Evolutionary conservation across 768 basidiomycete genomes (phyloP).

Genomic region (Crepidotus variabilis): DNA sequence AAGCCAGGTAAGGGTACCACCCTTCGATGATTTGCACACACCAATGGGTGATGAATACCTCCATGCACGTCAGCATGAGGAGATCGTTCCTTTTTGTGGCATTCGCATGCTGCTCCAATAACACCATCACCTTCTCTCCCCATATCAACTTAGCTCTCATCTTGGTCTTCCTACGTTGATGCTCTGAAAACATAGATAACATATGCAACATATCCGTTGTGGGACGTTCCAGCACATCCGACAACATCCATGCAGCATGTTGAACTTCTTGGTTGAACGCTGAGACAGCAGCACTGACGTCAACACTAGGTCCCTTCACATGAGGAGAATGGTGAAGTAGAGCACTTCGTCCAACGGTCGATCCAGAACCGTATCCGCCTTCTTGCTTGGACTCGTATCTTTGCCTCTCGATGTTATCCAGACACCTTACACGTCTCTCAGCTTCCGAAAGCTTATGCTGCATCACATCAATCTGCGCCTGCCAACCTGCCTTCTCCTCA

Average conservation of each 20-base stretch:
- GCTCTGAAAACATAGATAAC: background rate
- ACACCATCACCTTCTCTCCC: slow-evolving; percentile 12
- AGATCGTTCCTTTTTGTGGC: slow-evolving; percentile 6
- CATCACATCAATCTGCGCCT: slow-evolving; percentile 10
- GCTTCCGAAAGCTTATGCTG: slow-evolving; percentile 6
- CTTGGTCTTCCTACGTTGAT: background rate
- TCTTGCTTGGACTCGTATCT: slow-evolving; percentile 7
- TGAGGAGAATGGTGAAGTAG: slow-evolving; percentile 5
- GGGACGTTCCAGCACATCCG: slow-evolving; percentile 14
- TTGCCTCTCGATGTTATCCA: slow-evolving; percentile 9
- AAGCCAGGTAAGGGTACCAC: slow-evolving; percentile 17
- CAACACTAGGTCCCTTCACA: slow-evolving; percentile 15
- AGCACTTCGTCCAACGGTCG: slow-evolving; percentile 4
- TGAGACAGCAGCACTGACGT: slow-evolving; percentile 15
- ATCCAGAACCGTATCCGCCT: slow-evolving; percentile 6
- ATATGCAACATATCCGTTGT: background rate
- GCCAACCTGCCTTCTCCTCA: slow-evolving; percentile 11
- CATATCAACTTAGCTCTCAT: slow-evolving; percentile 10
- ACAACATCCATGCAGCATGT: slow-evolving; percentile 16
- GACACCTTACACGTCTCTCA: slow-evolving; percentile 8
- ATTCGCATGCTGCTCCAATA: slow-evolving; percentile 15
- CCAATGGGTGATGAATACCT: slow-evolving; percentile 22
- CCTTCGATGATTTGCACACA: slow-evolving; percentile 20
- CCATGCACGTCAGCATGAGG: slow-evolving; percentile 17
- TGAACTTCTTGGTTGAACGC: slow-evolving; percentile 20